Conservation (phyloP, 2,329 filamentous ascomycete genomes). For the Hypoxylon sp. region DNA sequence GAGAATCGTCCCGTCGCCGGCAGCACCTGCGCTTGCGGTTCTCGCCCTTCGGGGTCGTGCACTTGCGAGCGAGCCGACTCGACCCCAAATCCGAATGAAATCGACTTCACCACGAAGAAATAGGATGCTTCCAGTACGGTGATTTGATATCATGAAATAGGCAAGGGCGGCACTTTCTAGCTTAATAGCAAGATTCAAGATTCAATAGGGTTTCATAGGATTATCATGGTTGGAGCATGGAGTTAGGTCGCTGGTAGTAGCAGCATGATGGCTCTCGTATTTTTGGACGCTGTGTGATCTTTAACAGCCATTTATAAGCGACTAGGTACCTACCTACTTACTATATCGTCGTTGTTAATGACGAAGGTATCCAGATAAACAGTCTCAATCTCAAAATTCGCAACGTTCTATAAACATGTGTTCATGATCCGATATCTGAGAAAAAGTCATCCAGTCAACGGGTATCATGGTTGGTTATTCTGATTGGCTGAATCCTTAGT, state of each 20-base stretch:
- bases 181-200: neutral
- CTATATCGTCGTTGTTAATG: neutral
- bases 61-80: constrained; percentile 83
- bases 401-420: neutral
- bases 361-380: neutral
- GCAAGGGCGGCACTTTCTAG: neutral
- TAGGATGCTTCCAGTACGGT: constrained; percentile 46
- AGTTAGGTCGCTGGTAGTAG: constrained; percentile 23
- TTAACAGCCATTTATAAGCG: neutral
- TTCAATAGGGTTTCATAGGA: constrained; percentile 6
- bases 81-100: constrained; percentile 77
- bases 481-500: neutral
- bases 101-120: constrained; percentile 84
- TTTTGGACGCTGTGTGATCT: neutral
- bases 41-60: constrained; percentile 69
- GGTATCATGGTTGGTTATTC: neutral
- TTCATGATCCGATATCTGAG: neutral
- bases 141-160: neutral
- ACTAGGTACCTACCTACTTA: neutral
- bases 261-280: constrained; percentile 16
- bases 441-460: neutral
- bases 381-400: neutral
- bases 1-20: constrained; percentile 13
- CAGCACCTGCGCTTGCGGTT: constrained; percentile 13
- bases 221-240: constrained; percentile 19